Evolutionary conservation across 768 basidiomycete species (phyloP), one percentile per base, ranked within the genome.

Genomic region (Kockovaella imperatae): DNA sequence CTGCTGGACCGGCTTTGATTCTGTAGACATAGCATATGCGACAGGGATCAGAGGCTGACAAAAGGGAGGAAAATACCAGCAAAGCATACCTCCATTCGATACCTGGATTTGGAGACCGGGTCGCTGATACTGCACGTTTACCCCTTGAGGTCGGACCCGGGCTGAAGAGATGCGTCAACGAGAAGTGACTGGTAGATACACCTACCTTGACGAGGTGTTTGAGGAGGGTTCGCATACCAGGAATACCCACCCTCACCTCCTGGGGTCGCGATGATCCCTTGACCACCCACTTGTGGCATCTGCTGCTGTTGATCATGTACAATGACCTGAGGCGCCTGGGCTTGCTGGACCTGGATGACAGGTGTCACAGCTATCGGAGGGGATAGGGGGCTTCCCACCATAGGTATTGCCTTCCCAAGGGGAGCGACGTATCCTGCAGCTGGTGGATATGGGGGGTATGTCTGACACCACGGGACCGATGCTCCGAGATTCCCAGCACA

Each of bases 51-150:
- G 39, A 28, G 50, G 35, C 18, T 40, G 44, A 32, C 45, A 47
- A 25, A 42, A 34, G 32, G 48, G 49, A 18, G 46, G 46, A 21
- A 38, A 47, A 35, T 52, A 52, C 25, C 26, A 35, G 29, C 50
- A 52, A 15, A 52, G 32, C 28, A 36, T 35, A 45, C 49, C 42
- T 44, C 20, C 25, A 10, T 50, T 21, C 6, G 35, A 35, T 3
- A 57, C 49, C 44, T 64, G 62, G 8, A 64, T 49, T 31, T 64
- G 62, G 3, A 58, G 26, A 1, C 62, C 62, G 18, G 62, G 62
- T 21, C 62, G 40, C 35, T 64, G 58, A 42, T 60, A 60, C 39
- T 60, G 62, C 11, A 54, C 50, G 49, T 26, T 25, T 44, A 5
- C 21, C 2, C 31, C 20, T 4, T 25, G 3, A 26, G 1, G 8